Evolutionary conservation across 2,329 filamentous ascomycete species (phyloP).

Genomic region (Talaromyces sp.): DNA sequence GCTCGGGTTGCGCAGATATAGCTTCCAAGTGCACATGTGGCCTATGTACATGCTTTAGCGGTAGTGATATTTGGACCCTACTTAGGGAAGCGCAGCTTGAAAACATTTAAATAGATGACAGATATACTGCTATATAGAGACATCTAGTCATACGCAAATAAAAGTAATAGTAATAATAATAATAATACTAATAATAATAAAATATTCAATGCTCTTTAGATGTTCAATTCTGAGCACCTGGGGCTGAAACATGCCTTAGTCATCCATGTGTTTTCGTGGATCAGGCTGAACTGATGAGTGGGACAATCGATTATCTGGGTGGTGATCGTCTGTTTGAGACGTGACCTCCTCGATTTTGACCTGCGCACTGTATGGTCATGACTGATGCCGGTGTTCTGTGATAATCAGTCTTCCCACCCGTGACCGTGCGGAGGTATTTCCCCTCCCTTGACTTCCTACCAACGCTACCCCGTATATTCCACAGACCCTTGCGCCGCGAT

Average conservation of each 20-base stretch:
- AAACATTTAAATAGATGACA: too few relatives aligned
- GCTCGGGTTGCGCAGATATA: too few relatives aligned
- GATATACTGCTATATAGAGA: too few relatives aligned
- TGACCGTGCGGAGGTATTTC: conserved; percentile 23
- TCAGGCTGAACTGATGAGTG: conserved; percentile 19
- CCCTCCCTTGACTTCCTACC: conserved; percentile 17
- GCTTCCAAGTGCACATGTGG: too few relatives aligned
- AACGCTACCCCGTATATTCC: conserved; percentile 21
- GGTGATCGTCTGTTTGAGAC: neutral
- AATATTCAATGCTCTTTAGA: too few relatives aligned
- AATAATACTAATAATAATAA: too few relatives aligned
- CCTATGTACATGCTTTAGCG: too few relatives aligned
- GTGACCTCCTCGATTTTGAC: neutral
- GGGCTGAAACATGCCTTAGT: conserved; percentile 19
- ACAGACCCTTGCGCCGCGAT: conserved; percentile 26
- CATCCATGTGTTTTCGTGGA: conserved; percentile 23
- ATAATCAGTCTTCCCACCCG: conserved; percentile 19
- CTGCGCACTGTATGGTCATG: conserved; percentile 8
- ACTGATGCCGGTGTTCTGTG: conserved; percentile 11
- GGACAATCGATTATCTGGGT: conserved; percentile 8
- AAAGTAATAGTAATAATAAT: too few relatives aligned
- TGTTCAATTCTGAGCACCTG: neutral
- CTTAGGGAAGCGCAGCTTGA: too few relatives aligned
- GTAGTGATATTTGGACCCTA: too few relatives aligned
- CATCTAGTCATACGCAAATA: too few relatives aligned